Conservation (phyloP, 805 yeast species). For the Debaryomyces maramus region DNA sequence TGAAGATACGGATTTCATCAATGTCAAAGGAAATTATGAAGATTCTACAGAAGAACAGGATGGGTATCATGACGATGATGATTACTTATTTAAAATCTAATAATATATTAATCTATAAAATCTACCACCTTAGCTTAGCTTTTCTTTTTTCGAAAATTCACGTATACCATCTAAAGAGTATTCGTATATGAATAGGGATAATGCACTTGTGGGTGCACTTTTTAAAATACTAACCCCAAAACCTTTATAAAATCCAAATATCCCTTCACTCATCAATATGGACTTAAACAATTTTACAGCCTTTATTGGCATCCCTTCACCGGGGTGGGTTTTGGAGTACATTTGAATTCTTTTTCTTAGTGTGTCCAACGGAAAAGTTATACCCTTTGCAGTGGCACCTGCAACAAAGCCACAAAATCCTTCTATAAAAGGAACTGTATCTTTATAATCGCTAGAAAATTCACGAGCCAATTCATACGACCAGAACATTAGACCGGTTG, state of each 20-base stretch:
- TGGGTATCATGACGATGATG: constrained; percentile 24
- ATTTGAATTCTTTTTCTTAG: constrained; percentile 78
- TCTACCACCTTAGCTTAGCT: constrained; percentile 4
- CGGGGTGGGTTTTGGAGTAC: constrained; percentile 17
- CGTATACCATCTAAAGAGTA: constrained; percentile 20
- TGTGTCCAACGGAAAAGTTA: constrained; percentile 85
- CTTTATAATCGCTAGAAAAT: constrained; percentile 22
- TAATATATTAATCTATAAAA: neutral
- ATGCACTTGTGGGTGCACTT: constrained; percentile 76
- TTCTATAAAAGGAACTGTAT: constrained; percentile 42
- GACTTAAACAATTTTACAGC: constrained; percentile 27
- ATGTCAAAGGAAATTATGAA: constrained; percentile 24
- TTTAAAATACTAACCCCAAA: constrained; percentile 68
- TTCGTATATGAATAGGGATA: constrained; percentile 69
- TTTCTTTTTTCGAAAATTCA: neutral
- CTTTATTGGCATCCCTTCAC: constrained; percentile 8
- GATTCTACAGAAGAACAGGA: constrained; percentile 11
- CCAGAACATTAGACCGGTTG: constrained; percentile 75
- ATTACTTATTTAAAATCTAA: constrained; percentile 30
- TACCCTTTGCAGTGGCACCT: constrained; percentile 69
- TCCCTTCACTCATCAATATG: constrained; percentile 58
- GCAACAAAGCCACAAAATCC: constrained; percentile 71
- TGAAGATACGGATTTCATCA: constrained; percentile 30
- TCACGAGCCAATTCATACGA: constrained; percentile 56
- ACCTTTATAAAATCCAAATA: constrained; percentile 72